Percentiles rank a stretch among this genome's conserved stretches.
Conservation (phyloP, 2,329 filamentous ascomycete genomes). For the Juglanconis oblonga region DNA sequence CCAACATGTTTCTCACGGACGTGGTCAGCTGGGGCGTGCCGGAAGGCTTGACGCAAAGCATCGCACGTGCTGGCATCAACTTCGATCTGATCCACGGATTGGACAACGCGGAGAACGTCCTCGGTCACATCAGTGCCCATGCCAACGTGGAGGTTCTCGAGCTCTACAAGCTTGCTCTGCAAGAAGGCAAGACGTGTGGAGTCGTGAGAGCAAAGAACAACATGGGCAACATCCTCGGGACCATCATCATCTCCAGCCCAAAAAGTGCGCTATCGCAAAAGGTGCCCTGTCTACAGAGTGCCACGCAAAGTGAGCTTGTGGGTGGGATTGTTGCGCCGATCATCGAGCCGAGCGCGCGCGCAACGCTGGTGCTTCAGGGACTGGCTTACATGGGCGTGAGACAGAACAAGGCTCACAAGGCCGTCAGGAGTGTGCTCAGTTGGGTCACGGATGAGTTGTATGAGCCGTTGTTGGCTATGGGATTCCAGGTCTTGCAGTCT, state of each 20-base stretch:
- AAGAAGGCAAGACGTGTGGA: slow-evolving; percentile 69
- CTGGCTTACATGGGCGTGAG: slow-evolving; percentile 76
- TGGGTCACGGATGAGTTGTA: slow-evolving; percentile 74
- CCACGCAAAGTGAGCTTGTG: slow-evolving; percentile 39
- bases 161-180: slow-evolving; percentile 73
- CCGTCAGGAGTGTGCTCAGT: slow-evolving; percentile 70
- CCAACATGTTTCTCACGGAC: slow-evolving; percentile 71
- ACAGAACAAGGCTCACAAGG: slow-evolving; percentile 77
- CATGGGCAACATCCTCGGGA: slow-evolving; percentile 69
- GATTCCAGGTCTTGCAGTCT: slow-evolving; percentile 73
- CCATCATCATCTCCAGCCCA: slow-evolving; percentile 74
- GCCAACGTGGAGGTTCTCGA: slow-evolving; percentile 76
- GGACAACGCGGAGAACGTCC: slow-evolving; percentile 70
- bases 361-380: slow-evolving; percentile 69
- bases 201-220: slow-evolving; percentile 78
- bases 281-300: slow-evolving; percentile 64
- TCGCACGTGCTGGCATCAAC: slow-evolving; percentile 69
- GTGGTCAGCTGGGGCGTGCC: slow-evolving; percentile 72
- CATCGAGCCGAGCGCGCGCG: slow-evolving; percentile 66
- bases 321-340: slow-evolving; percentile 81
- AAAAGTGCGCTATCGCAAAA: slow-evolving; percentile 66
- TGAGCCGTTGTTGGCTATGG: slow-evolving; percentile 74
- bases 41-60: slow-evolving; percentile 70
- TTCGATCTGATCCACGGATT: slow-evolving; percentile 83
- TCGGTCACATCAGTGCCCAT: slow-evolving; percentile 71